Base-by-base conservation (phyloP, 2,329 filamentous ascomycete genomes). In the Zalaria obscura region DNA sequence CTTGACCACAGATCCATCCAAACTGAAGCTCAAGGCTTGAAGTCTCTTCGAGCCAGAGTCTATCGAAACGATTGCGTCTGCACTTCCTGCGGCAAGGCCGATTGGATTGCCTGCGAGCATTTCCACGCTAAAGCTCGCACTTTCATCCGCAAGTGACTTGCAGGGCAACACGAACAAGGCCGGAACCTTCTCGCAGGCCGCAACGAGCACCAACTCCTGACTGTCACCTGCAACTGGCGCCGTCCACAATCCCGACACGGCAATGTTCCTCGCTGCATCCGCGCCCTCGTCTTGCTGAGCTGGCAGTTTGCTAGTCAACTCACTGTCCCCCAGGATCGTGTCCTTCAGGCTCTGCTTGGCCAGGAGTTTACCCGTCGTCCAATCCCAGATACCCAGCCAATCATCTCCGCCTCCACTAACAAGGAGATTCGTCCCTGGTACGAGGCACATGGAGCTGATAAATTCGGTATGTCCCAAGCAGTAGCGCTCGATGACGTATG, bases 381-480 rank as follows among this genome's bases (percentile, higher is more conserved):
- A 98, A 47, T 88, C 70, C 88, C 88, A 98, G 0, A 88, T 66
- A 46, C 81, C 76, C 6, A 98, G 55, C 48, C 80, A 73, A 44
- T 80, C 69, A 52, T 96, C 89, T 3, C 89, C 91, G 38, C 89
- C 89, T 6, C 85, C 91, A 4, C 87, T 93, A 28, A 96, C 64
- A 27, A 98, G 70, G 1, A 81, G 50, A n/a, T 77, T 69, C 3
- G 69, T 68, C 25, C 67, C 56, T 0, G 79, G 77, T 1, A 59
- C 40, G 11, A 89, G 64, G 52, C 79, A 81, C 35, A 98, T 65
- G 44, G 76, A 78, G 63, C 73, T 86, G 49, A 98, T 70, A 58
- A 96, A 96, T 32, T 88, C 76, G 40, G 71, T 77, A 61, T 98
- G 91, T 3, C 87, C 89, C 3, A 95, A 72, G 56, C 89, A 96